phyloP scores from a whole-genome alignment of 2,329 filamentous ascomycete species.

The Ilyonectria mors-panacis region DNA sequence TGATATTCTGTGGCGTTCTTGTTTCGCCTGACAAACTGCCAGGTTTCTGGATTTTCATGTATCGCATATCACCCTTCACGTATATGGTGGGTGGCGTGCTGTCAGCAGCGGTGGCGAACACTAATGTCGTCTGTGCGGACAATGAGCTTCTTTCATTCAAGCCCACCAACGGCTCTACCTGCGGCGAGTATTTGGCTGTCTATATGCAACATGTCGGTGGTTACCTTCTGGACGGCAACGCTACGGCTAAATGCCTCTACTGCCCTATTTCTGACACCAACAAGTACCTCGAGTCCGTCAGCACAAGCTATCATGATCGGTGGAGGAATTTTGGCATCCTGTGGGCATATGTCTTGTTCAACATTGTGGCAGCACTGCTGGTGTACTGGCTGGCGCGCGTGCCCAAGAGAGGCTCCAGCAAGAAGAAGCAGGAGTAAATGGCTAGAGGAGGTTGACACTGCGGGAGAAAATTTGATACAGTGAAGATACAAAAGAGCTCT shows the following conservation, averaged over 20 bases:
- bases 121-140: constrained; percentile 66
- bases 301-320: constrained; percentile 68
- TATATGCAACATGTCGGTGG: constrained; percentile 68
- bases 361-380: not conserved
- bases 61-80: constrained; percentile 84
- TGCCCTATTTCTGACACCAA: constrained; percentile 69
- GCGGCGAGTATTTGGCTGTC: constrained; percentile 68
- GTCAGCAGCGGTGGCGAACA: constrained; percentile 71
- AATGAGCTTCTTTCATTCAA: constrained; percentile 79
- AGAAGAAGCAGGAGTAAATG: not conserved
- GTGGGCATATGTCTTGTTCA: not conserved
- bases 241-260: constrained; percentile 68
- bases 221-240: constrained; percentile 64
- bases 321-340: constrained; percentile 55
- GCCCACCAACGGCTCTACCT: constrained; percentile 71
- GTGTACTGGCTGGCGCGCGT: not conserved
- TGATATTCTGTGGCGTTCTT: constrained; percentile 55
- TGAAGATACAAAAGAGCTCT: too few species aligned
- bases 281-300: constrained; percentile 62
- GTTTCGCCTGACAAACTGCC: constrained; percentile 64
- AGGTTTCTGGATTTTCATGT: constrained; percentile 65
- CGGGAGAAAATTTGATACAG: too few species aligned
- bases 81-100: constrained; percentile 84
- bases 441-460: too few species aligned
- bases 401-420: not conserved